Conservation (phyloP, 208 protist species). For the Herpetomonas tarakana region DNA sequence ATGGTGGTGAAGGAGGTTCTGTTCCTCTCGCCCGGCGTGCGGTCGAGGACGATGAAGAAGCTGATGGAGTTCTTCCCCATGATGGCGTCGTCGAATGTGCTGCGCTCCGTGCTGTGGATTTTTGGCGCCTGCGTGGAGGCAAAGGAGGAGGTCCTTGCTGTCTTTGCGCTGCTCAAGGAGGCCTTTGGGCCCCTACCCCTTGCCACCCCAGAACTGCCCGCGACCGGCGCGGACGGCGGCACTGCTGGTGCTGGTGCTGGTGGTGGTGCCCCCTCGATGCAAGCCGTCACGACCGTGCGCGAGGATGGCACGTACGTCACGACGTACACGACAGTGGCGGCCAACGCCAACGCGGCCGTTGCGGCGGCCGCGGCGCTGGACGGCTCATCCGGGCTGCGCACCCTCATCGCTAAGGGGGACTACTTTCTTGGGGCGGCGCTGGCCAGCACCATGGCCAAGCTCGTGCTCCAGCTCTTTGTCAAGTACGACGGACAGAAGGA, state of each 20-base stretch:
- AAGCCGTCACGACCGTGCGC: conserved; percentile 69
- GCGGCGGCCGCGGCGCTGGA: conserved; percentile 1
- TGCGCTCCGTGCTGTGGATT: conserved; percentile 92
- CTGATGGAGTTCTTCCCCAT: conserved; percentile 59
- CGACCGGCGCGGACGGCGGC: conserved; percentile 7
- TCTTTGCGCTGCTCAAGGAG: conserved; percentile 35
- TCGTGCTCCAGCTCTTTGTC: conserved; percentile 81
- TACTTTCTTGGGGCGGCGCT: conserved; percentile 93
- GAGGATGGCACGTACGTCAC: conserved; percentile 95
- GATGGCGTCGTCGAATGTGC: conserved; percentile 57
- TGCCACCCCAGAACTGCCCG: conserved; percentile 19
- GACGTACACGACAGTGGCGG: conserved; percentile 48
- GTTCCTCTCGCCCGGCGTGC: conserved; percentile 86
- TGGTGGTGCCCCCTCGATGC: conserved; percentile 21
- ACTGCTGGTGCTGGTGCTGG: conserved; percentile 6
- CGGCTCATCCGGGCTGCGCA: conserved; percentile 40
- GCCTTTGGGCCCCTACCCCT: conserved; percentile 58
- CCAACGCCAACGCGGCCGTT: conserved; percentile 7
- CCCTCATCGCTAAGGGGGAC: conserved; percentile 80
- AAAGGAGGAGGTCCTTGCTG: conserved; percentile 56
- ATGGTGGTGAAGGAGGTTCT: conserved; percentile 94
- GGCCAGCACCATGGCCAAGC: conserved; percentile 90
- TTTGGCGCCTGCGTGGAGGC: conserved; percentile 87
- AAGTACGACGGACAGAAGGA: conserved; percentile 14
- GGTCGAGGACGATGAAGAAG: conserved; percentile 48